Evolutionary conservation across 2,329 filamentous ascomycete genomes (phyloP), one percentile per base, ranked within the genome.

Genomic region (Trichoderma lentiforme): DNA sequence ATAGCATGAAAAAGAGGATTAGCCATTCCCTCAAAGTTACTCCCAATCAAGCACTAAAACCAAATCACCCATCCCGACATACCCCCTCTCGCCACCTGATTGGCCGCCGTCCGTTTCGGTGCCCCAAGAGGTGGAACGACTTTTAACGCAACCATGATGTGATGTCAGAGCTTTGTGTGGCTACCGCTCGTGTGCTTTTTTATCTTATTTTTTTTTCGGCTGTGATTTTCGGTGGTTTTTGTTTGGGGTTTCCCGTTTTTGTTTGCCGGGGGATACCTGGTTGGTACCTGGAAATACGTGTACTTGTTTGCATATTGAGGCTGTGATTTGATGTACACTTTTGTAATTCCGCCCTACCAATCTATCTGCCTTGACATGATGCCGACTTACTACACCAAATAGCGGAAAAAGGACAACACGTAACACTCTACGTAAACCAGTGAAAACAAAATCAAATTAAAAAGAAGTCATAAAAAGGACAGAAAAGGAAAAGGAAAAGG

Each of bases 131-230:
- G 66, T 69, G 66, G 66, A 69, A 69, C 66, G 66, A 69, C 57
- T 69, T 69, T 60, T 34, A 34, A 61, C 66, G 66, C 66, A 69
- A 69, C 56, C 66, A 69, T 69, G 66, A 69, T 24, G 66, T 69
- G 66, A 69, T 69, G 56, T 69, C 43, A 51, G n/a, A 51, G 43
- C 43, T 39, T 51, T 51, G 43, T 56, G 43, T 63, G 61, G 28
- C 64, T 39, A n/a, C 51, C 26, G 67, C n/a, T 53, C 26, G 67
- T 58, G 65, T 68, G 47, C 51, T 34, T 30, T 39, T 12, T 39
- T 15, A 6, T 36, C 34, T 39, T 58, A 28, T 18, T 57, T 67
- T 15, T 15, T 14, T 63, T 30, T 43, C 15, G 36, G 36, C 36
- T 39, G 1, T 39, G 36, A 18, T 18, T 18, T 39, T 39, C 15